These are phyloP conservation scores for Parachaetomium inaequale DNA, from an alignment of 495 filamentous ascomycete genomes.

Conservation along the genomic window DNA sequence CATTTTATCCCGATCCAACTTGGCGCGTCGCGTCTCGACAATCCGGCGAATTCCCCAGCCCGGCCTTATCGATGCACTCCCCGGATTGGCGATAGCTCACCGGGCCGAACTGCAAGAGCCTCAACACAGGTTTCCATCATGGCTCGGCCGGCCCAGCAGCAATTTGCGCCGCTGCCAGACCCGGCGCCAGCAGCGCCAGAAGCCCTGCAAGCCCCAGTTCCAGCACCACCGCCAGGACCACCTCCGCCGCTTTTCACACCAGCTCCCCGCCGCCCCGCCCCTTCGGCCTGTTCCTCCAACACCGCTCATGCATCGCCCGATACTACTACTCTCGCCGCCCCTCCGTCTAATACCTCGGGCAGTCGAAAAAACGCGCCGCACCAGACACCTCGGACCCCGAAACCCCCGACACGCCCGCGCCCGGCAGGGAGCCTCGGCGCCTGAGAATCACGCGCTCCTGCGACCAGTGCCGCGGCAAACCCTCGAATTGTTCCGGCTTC, in stretches of 20 bases:
- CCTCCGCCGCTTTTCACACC: no score
- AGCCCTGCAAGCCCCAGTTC: neutral
- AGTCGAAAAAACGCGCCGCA: slow-evolving; percentile 1
- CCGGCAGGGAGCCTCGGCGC: neutral
- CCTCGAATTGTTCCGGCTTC: slow-evolving; percentile 20
- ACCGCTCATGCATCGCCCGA: no score
- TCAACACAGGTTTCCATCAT: neutral
- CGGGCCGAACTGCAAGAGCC: neutral
- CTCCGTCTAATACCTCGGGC: neutral
- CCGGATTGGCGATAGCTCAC: neutral
- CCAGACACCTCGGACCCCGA: neutral
- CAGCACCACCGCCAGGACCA: neutral
- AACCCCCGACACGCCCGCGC: neutral
- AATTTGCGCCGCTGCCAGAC: neutral
- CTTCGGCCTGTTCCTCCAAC: neutral
- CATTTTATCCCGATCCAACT: no score
- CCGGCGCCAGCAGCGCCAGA: neutral
- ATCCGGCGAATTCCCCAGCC: no score
- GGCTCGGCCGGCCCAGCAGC: neutral
- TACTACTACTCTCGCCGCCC: neutral
- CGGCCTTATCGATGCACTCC: neutral
- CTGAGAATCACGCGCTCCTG: slow-evolving; percentile 23
- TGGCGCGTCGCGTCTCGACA: neutral
- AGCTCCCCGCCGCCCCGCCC: no score
- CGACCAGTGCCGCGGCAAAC: slow-evolving; percentile 20